phyloP scores from a whole-genome alignment of 2,329 filamentous ascomycete species.

The Botryotinia globosa region DNA sequence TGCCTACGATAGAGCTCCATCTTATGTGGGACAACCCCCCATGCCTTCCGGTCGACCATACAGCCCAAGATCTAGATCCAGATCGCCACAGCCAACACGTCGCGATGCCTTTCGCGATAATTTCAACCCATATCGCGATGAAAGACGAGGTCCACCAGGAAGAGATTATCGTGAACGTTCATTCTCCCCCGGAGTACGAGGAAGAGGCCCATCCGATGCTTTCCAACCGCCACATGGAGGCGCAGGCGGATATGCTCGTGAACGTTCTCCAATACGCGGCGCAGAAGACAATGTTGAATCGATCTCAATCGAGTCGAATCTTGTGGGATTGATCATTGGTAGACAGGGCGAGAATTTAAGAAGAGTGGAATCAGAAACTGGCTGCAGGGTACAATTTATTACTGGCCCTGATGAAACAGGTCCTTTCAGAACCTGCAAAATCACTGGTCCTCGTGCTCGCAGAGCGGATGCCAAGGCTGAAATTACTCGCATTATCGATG shows the following conservation, averaged over 20 bases:
- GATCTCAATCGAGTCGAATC: slow-evolving; percentile 79
- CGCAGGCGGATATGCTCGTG: slow-evolving; percentile 45
- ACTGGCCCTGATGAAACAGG: slow-evolving; percentile 70
- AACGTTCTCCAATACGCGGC: slow-evolving; percentile 55
- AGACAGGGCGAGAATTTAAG: slow-evolving; percentile 85
- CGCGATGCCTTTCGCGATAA: slow-evolving; percentile 72
- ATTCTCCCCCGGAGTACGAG: slow-evolving; percentile 62
- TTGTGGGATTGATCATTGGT: slow-evolving; percentile 88
- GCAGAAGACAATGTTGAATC: slow-evolving; percentile 69
- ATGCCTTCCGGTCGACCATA: slow-evolving; percentile 55
- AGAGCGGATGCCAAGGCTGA: slow-evolving; percentile 76
- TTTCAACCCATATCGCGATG: slow-evolving; percentile 80
- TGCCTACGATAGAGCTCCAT: slow-evolving; percentile 55
- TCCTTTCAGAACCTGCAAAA: slow-evolving; percentile 78
- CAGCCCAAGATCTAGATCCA: slow-evolving; percentile 64
- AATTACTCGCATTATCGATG: slow-evolving; percentile 84
- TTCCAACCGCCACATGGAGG: slow-evolving; percentile 62
- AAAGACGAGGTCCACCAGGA: slow-evolving; percentile 62
- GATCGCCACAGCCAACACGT: slow-evolving; percentile 66
- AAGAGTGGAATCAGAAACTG: slow-evolving; percentile 78
- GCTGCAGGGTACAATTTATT: slow-evolving; percentile 84
- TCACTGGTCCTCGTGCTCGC: slow-evolving; percentile 69
- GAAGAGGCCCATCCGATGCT: slow-evolving; percentile 46
- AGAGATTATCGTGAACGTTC: slow-evolving; percentile 67
- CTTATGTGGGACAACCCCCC: slow-evolving; percentile 43